Percentiles rank a stretch among this genome's conserved stretches.
Evolutionary conservation across 495 filamentous ascomycete genomes (phyloP).

Genomic region (Endocarpon pusillum): DNA sequence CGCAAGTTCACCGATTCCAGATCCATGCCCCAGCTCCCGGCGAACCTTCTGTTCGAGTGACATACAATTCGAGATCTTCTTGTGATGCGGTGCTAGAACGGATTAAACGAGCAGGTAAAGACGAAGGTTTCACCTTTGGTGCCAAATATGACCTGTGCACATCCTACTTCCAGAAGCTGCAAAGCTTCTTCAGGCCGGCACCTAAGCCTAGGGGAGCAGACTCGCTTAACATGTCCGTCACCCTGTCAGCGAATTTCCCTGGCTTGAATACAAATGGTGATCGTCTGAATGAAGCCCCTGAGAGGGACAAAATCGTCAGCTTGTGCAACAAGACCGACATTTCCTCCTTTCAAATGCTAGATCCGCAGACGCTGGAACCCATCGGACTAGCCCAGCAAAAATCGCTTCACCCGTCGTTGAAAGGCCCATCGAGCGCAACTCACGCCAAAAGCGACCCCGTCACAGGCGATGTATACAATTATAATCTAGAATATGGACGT

Average conservation of each 20-base stretch:
- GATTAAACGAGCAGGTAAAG: slow-evolving; percentile 32
- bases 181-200: slow-evolving; percentile 29
- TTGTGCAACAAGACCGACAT: slow-evolving; percentile 47
- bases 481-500: slow-evolving; percentile 39
- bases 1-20: slow-evolving; percentile 58
- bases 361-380: slow-evolving; percentile 55
- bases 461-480: slow-evolving; percentile 66
- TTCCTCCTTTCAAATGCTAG: slow-evolving; percentile 35
- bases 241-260: slow-evolving; percentile 39
- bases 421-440: slow-evolving; percentile 42
- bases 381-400: slow-evolving; percentile 39
- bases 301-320: slow-evolving; percentile 19
- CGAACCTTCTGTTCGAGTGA: slow-evolving; percentile 24
- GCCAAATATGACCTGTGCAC: slow-evolving; percentile 51
- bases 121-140: slow-evolving; percentile 36
- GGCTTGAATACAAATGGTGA: slow-evolving; percentile 17
- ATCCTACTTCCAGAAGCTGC: slow-evolving; percentile 47
- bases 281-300: slow-evolving; percentile 5
- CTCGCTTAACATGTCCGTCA: slow-evolving; percentile 26
- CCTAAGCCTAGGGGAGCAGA: slow-evolving; percentile 2
- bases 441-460: slow-evolving; percentile 53
- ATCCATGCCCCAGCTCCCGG: slow-evolving; percentile 24
- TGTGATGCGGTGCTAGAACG: slow-evolving; percentile 37
- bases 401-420: slow-evolving; percentile 45
- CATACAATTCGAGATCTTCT: slow-evolving; percentile 57